These are phyloP conservation scores for Talaromyces sp. DNA, from an alignment of 2,329 filamentous ascomycete genomes.

Conservation along the genomic window DNA sequence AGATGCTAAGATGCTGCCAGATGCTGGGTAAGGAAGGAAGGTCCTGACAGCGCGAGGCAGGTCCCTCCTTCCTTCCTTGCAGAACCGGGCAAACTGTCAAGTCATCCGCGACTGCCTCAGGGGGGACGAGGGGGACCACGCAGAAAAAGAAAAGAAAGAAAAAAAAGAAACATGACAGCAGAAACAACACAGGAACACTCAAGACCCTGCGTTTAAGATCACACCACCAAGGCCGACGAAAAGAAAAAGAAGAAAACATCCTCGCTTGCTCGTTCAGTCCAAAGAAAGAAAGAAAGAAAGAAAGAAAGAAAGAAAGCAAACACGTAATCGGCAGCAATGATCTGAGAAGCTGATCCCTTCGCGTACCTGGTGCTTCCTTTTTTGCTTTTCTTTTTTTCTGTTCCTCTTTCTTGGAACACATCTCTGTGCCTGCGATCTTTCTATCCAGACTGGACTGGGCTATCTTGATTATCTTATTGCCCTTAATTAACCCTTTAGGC, in stretches of 20 bases:
- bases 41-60: neutral
- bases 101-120: neutral
- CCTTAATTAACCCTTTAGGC: slow-evolving; percentile 1
- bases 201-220: neutral
- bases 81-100: slow-evolving; percentile 9
- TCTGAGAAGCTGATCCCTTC: slow-evolving; percentile 1
- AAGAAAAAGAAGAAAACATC: slow-evolving; percentile 4
- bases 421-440: neutral
- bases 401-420: neutral
- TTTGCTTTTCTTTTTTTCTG: neutral
- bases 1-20: neutral
- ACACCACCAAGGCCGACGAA: neutral
- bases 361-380: neutral
- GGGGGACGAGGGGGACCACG: neutral
- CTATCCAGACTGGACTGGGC: neutral
- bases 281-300: neutral
- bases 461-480: neutral
- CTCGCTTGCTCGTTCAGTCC: neutral
- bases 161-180: neutral
- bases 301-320: neutral
- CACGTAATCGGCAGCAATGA: neutral
- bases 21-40: slow-evolving; percentile 7
- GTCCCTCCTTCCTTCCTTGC: slow-evolving; percentile 10
- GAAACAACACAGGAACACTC: neutral
- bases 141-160: slow-evolving; percentile 4